Evolutionary conservation across 306 rosid genomes (phyloP).

Genomic region (Pyrus betulifolia): DNA sequence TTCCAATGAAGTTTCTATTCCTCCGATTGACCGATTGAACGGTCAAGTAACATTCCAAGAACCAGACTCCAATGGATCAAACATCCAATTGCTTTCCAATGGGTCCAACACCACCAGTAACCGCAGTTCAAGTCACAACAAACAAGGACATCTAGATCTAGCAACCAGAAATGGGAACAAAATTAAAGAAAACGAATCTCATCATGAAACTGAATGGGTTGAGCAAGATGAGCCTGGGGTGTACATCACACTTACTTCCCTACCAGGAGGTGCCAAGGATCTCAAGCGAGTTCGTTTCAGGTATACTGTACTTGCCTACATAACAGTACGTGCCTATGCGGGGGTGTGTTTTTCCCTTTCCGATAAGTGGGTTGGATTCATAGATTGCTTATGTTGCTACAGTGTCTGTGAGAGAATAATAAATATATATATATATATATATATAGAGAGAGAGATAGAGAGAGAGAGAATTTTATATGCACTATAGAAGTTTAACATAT

Average conservation of each 20-base stretch:
- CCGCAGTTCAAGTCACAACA: conserved; percentile 53
- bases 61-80: conserved; percentile 60
- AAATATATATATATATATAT: background rate
- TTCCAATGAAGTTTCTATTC: conserved; percentile 46
- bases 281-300: conserved; percentile 98
- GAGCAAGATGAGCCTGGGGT: conserved; percentile 98
- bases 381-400: background rate
- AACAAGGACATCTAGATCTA: conserved; percentile 60
- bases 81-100: conserved; percentile 54
- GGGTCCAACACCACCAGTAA: conserved; percentile 52
- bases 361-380: background rate
- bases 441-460: background rate
- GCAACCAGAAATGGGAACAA: conserved; percentile 66
- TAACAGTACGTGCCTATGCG: background rate
- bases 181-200: conserved; percentile 72
- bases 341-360: background rate
- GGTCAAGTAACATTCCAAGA: conserved; percentile 58
- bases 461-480: background rate
- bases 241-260: conserved; percentile 84
- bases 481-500: background rate
- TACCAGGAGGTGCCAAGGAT: conserved; percentile 83
- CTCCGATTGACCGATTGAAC: conserved; percentile 52
- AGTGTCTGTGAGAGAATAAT: background rate
- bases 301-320: conserved; percentile 25
- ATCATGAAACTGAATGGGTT: conserved; percentile 82